A percentile compares a stretch with the other conserved stretches of the same genome.
Conservation (phyloP, 306 rosid species). For the Cucumis hystrix region DNA sequence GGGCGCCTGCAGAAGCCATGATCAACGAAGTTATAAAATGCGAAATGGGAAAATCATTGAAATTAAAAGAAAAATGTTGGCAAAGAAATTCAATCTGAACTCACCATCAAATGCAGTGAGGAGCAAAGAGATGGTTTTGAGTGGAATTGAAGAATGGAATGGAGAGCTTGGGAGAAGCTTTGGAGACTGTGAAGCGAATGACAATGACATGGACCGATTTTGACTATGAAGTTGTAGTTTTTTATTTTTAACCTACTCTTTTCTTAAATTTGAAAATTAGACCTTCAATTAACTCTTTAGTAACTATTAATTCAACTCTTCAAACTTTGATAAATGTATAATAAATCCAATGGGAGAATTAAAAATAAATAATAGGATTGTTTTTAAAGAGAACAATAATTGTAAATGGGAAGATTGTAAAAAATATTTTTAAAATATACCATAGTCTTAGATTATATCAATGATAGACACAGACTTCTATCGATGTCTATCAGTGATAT, state of each 20-base stretch:
- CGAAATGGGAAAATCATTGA: neutral
- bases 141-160: neutral
- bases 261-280: neutral
- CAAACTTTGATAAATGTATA: too few species aligned
- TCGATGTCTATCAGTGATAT: too few species aligned
- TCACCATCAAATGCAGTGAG: neutral
- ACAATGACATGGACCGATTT: neutral
- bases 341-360: too few species aligned
- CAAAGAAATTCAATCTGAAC: neutral
- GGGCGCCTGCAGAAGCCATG: slow-evolving; percentile 38
- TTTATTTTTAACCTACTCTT: neutral
- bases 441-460: too few species aligned
- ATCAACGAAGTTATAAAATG: neutral
- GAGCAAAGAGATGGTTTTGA: neutral
- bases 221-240: neutral
- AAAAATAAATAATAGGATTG: too few species aligned
- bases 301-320: too few species aligned
- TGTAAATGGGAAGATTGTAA: too few species aligned
- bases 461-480: too few species aligned
- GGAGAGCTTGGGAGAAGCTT: neutral
- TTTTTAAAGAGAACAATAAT: too few species aligned
- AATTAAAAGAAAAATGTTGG: neutral
- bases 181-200: neutral
- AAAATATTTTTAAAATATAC: too few species aligned
- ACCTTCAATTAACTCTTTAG: too few species aligned